A percentile compares a stretch with the other conserved stretches of the same genome.
phyloP scores from a whole-genome alignment of 2,329 filamentous ascomycete species.

The Ustulina deusta region DNA sequence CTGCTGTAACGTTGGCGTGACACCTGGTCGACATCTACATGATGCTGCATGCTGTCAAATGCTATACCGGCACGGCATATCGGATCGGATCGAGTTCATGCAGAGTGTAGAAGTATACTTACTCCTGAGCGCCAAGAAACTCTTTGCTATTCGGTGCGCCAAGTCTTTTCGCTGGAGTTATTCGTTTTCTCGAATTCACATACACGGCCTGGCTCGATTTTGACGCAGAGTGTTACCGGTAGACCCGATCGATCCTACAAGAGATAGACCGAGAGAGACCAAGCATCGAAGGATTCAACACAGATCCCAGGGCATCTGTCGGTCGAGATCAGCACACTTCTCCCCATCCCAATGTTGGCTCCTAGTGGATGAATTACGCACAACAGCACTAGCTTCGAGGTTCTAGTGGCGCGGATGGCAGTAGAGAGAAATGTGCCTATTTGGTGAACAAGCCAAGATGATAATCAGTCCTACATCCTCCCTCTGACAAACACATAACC shows the following conservation, averaged over 20 bases:
- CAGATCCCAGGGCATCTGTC: constrained; percentile 1
- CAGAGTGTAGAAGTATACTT: neutral
- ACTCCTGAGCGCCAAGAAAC: neutral
- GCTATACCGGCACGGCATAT: constrained; percentile 20
- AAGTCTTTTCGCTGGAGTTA: neutral
- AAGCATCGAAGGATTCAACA: constrained; percentile 9
- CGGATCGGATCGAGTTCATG: constrained; percentile 32
- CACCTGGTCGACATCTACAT: constrained; percentile 6
- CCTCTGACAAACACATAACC: constrained; percentile 3
- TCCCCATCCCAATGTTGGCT: neutral
- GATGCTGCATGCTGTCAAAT: constrained; percentile 17
- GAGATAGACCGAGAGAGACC: neutral
- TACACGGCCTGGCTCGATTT: neutral
- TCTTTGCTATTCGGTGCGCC: constrained; percentile 1
- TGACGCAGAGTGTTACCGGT: neutral
- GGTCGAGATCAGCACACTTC: constrained; percentile 9
- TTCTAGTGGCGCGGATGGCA: constrained; percentile 6
- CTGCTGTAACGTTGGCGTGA: constrained; percentile 24
- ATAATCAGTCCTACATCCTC: neutral
- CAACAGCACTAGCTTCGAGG: constrained; percentile 2
- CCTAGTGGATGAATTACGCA: constrained; percentile 11
- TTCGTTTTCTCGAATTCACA: neutral
- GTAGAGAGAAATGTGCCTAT: constrained; percentile 14
- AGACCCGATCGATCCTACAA: neutral
- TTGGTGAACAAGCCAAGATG: constrained; percentile 19